Evolutionary conservation across 768 basidiomycete species (phyloP), one percentile per base, ranked within the genome.

Genomic region (Kwoniella sp.): DNA sequence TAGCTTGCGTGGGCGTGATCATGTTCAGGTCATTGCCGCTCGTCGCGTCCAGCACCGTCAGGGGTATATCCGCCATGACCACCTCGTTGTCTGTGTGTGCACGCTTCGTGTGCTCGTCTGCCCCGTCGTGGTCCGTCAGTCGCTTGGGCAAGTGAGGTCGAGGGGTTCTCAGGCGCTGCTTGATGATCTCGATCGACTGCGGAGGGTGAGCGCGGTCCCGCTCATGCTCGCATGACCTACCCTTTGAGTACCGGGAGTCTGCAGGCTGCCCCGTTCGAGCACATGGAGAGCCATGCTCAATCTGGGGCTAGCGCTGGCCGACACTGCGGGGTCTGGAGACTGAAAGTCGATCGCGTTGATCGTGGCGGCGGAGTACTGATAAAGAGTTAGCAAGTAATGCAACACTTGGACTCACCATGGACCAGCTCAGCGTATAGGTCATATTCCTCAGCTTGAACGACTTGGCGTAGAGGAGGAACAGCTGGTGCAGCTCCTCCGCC

Each of bases 131-230:
- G n/a, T n/a, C n/a, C n/a, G n/a, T n/a, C n/a, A n/a, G 38, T 9
- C 54, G 48, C 33, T 60, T 60, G 19, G n/a, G 17, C 9, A 28
- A 12, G 3, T 22, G 54, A 6, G 27, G 28, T 5, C 31, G n/a
- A 6, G 54, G 54, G 2, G 26, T 17, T 20, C 48, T 27, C 12
- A 60, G 38, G 7, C 59, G 53, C 19, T 56, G 48, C 33, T 60
- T 60, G 54, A 60, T 56, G 29, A 56, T 47, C 28, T 60, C 54
- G 32, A 60, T 41, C 14, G 59, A 60, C 59, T 60, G 55, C n/a
- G 17, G 19, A 20, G 9, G 27, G 9, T 20, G 31, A 22, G 34
- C n/a, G 32, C 15, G 11, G 43, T 19, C 3, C 20, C 14, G 20
- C 3, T 23, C 6, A 37, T 8, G 12, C 29, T n/a, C 14, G 5